Conservation (phyloP, 2,329 filamentous ascomycete species). For the Aspergillus neoniger region DNA sequence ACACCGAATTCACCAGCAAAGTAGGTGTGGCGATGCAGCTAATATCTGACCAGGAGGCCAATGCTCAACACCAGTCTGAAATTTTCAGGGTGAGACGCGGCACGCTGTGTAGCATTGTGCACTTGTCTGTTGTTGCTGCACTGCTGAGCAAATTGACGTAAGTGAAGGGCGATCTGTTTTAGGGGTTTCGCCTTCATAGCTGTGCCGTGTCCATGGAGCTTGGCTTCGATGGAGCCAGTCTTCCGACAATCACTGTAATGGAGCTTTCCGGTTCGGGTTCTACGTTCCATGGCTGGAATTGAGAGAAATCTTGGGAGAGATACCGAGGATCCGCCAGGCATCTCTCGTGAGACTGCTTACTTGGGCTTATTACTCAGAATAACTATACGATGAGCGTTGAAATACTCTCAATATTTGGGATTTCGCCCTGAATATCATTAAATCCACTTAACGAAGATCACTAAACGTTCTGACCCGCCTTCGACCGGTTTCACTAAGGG, state of each 20-base stretch:
- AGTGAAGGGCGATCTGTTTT: background rate
- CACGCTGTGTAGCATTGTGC: background rate
- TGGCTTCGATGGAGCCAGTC: too few species aligned
- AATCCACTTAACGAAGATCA: background rate
- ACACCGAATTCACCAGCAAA: slow-evolving; percentile 1
- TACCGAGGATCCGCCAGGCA: background rate
- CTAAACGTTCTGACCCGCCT: background rate
- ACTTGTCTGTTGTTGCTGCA: background rate
- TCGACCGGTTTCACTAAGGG: background rate
- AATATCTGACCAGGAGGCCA: background rate
- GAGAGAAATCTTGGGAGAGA: background rate
- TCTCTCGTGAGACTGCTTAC: background rate
- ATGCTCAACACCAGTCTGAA: slow-evolving; percentile 2
- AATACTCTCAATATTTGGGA: background rate
- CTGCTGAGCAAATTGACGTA: background rate
- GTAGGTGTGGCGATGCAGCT: background rate
- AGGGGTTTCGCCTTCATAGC: too few species aligned
- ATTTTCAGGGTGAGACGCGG: background rate
- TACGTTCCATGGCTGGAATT: background rate
- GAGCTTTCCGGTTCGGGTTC: background rate
- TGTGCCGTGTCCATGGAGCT: too few species aligned
- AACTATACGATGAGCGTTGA: background rate
- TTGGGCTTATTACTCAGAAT: background rate
- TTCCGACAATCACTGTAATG: too few species aligned
- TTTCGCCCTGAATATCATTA: background rate